A percentile compares a stretch with the other conserved stretches of the same genome.
phyloP scores from a whole-genome alignment of 768 basidiomycete genomes.

The Rhizopogon vinicolor region DNA sequence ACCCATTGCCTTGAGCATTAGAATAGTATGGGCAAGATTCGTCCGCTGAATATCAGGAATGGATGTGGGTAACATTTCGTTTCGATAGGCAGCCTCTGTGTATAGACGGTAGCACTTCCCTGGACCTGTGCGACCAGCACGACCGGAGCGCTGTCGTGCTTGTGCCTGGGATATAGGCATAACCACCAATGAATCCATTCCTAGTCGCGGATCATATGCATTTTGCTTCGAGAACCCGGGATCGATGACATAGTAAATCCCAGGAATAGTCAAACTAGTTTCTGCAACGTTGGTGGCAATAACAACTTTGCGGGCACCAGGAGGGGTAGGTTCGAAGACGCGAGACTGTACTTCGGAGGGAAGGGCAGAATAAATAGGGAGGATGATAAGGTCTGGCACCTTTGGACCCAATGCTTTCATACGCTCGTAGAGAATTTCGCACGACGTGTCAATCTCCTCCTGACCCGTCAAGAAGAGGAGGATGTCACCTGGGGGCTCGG shows the following conservation, averaged over 20 bases:
- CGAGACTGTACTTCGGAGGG: slow-evolving; percentile 97
- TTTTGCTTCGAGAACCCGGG: slow-evolving; percentile 99
- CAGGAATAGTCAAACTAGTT: slow-evolving; percentile 96
- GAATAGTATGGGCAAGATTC: slow-evolving; percentile 87
- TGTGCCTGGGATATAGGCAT: slow-evolving; percentile 99
- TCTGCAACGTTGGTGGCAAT: slow-evolving; percentile 99
- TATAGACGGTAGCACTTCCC: slow-evolving; percentile 98
- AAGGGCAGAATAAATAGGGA: slow-evolving; percentile 97
- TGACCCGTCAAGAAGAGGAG: slow-evolving; percentile 97
- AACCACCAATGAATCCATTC: slow-evolving; percentile 98
- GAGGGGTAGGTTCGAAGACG: slow-evolving; percentile 97
- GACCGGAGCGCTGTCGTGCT: slow-evolving; percentile 91
- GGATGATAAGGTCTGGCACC: slow-evolving; percentile 93
- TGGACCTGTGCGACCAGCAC: slow-evolving; percentile 96
- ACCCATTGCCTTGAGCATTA: slow-evolving; percentile 98
- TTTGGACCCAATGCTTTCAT: slow-evolving; percentile 99
- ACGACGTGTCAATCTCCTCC: slow-evolving; percentile 97
- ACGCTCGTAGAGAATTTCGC: slow-evolving; percentile 95
- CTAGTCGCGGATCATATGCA: slow-evolving; percentile 93
- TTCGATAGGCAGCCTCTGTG: slow-evolving; percentile 96
- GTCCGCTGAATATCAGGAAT: slow-evolving; percentile 98
- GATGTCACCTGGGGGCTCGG: slow-evolving; percentile 95
- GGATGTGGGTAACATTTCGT: slow-evolving; percentile 97
- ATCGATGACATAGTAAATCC: slow-evolving; percentile 98
- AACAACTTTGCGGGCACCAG: slow-evolving; percentile 97